Percentiles rank a stretch among this genome's conserved stretches.
phyloP scores from a whole-genome alignment of 2,329 filamentous ascomycete species.

The Chrysoporthe puriensis region DNA sequence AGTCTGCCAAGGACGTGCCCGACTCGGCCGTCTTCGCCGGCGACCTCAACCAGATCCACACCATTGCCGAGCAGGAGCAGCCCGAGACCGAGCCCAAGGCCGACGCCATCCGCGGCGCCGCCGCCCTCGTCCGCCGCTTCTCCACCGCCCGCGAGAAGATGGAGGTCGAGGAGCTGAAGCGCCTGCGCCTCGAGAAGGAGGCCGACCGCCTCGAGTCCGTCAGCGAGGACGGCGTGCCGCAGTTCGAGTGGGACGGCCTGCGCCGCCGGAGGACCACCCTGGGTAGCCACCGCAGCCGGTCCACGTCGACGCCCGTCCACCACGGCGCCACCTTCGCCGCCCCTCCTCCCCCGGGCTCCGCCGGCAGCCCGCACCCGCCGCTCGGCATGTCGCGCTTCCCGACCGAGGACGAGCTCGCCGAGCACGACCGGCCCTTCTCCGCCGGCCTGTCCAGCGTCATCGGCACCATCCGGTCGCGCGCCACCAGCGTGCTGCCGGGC shows the following conservation, averaged over 20 bases:
- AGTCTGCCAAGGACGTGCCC: constrained; percentile 96
- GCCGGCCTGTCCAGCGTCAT: constrained; percentile 58
- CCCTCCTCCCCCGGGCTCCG: constrained; percentile 31
- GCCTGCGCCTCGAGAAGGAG: constrained; percentile 77
- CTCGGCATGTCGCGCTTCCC: constrained; percentile 89
- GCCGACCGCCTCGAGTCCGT: constrained; percentile 74
- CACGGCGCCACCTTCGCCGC: constrained; percentile 35
- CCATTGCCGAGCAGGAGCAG: constrained; percentile 92
- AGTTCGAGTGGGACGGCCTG: constrained; percentile 89
- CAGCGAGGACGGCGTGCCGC: constrained; percentile 70
- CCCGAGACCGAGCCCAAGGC: constrained; percentile 96
- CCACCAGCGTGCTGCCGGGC: constrained; percentile 45
- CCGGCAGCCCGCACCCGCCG: constrained; percentile 64
- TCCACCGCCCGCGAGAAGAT: constrained; percentile 76
- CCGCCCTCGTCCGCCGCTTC: constrained; percentile 82
- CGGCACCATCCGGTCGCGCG: constrained; percentile 56
- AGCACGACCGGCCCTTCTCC: constrained; percentile 53
- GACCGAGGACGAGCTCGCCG: constrained; percentile 63
- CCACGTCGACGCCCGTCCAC: constrained; percentile 40
- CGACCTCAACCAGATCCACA: constrained; percentile 92
- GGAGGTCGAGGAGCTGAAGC: constrained; percentile 78
- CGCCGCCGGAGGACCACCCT: constrained; percentile 65
- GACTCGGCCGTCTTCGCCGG: constrained; percentile 90
- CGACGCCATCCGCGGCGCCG: constrained; percentile 90
- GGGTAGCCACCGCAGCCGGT: constrained; percentile 43